Evolutionary conservation across 805 yeast genomes (phyloP).

Genomic region (Priceomyces carsonii): DNA sequence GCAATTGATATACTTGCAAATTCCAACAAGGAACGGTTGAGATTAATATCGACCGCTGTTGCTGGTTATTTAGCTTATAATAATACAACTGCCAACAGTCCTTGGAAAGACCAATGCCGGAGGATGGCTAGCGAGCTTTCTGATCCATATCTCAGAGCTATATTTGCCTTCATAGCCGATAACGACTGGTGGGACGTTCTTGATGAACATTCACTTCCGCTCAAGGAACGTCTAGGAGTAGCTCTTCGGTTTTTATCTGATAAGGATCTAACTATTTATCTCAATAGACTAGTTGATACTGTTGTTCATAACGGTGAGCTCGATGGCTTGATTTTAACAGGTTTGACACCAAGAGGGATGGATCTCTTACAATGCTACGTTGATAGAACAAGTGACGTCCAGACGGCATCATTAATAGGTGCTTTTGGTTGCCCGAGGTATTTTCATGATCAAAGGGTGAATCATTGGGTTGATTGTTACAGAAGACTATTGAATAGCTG

Average conservation of each 20-base stretch:
- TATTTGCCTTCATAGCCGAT: slow-evolving; percentile 91
- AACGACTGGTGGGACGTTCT: slow-evolving; percentile 96
- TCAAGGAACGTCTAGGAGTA: slow-evolving; percentile 86
- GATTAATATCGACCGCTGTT: slow-evolving; percentile 88
- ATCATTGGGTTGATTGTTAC: slow-evolving; percentile 76
- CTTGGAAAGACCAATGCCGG: slow-evolving; percentile 94
- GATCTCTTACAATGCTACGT: slow-evolving; percentile 83
- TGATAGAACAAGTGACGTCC: slow-evolving; percentile 86
- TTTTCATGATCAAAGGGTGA: slow-evolving; percentile 70
- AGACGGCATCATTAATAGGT: slow-evolving; percentile 82
- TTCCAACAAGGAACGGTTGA: slow-evolving; percentile 68
- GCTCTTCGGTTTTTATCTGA: slow-evolving; percentile 86
- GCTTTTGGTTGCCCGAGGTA: slow-evolving; percentile 84
- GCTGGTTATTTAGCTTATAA: slow-evolving; percentile 82
- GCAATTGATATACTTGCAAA: slow-evolving; percentile 79
- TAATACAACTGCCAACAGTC: slow-evolving; percentile 57
- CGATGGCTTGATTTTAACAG: slow-evolving; percentile 88
- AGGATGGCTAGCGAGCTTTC: slow-evolving; percentile 83
- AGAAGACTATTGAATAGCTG: slow-evolving; percentile 72
- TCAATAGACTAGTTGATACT: slow-evolving; percentile 66
- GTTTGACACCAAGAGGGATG: slow-evolving; percentile 84
- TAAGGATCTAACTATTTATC: slow-evolving; percentile 69
- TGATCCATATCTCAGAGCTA: slow-evolving; percentile 86
- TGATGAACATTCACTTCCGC: slow-evolving; percentile 84
- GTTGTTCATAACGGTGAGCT: slow-evolving; percentile 80